phyloP scores from a whole-genome alignment of 176 grass and related monocot species.

The Musa itinerans region DNA sequence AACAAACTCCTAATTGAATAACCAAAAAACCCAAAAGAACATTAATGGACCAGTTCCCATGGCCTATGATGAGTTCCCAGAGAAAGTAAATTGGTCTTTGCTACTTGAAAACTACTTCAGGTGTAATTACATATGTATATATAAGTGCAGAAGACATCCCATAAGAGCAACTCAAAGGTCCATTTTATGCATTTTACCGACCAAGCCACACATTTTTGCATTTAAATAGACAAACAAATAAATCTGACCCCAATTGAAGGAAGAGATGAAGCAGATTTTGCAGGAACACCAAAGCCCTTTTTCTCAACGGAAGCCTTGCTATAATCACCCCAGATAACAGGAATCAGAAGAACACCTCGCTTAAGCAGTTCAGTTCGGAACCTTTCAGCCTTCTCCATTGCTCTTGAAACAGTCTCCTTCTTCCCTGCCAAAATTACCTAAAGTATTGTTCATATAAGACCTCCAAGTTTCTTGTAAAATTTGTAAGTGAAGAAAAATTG shows the following conservation, averaged over 20 bases:
- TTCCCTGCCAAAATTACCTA: constrained; percentile 98
- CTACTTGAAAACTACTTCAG: too few relatives aligned
- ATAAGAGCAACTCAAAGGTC: background rate
- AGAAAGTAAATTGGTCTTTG: too few relatives aligned
- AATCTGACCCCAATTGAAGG: constrained; percentile 60
- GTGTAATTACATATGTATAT: too few relatives aligned
- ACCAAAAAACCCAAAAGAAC: too few relatives aligned
- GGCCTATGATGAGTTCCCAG: too few relatives aligned
- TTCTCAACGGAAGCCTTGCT: constrained; percentile 42
- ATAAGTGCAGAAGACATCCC: background rate
- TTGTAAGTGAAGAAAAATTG: background rate
- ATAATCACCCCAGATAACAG: constrained; percentile 79
- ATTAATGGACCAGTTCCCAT: too few relatives aligned
- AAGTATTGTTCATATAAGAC: constrained; percentile 40
- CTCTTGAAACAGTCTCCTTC: constrained; percentile 56
- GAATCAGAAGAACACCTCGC: constrained; percentile 82
- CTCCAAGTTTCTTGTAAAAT: background rate
- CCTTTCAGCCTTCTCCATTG: constrained; percentile 72
- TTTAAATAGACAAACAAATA: constrained; percentile 23
- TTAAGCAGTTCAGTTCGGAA: constrained; percentile 71
- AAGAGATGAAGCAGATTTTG: constrained; percentile 28
- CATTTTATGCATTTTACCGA: background rate
- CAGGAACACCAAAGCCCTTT: constrained; percentile 39
- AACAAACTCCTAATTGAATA: too few relatives aligned
- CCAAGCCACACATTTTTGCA: constrained; percentile 7